These are phyloP conservation scores for Jatropha multifida DNA, from an alignment of 441 rosid species.

Conservation along the genomic window DNA sequence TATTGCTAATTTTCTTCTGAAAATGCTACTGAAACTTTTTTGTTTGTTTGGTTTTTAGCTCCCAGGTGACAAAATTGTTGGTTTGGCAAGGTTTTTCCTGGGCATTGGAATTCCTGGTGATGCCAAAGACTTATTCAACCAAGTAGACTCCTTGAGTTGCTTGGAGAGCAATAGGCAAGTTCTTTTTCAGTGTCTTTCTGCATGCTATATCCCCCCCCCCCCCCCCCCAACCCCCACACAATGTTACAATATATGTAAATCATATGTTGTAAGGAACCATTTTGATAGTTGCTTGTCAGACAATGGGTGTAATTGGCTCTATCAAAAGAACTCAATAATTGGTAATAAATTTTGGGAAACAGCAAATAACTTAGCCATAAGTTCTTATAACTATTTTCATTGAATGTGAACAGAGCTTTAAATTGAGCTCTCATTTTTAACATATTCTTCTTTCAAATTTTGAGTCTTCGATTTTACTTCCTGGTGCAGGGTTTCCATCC, in stretches of 20 bases:
- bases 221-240: neutral
- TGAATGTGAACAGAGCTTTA: neutral
- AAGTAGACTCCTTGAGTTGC: constrained; percentile 76
- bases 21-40: constrained; percentile 22
- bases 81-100: constrained; percentile 86
- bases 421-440: neutral
- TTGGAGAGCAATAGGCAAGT: constrained; percentile 78
- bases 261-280: neutral
- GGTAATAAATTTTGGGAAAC: neutral
- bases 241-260: neutral
- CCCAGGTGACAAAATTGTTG: constrained; percentile 67
- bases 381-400: neutral
- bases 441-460: neutral
- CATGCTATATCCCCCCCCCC: neutral
- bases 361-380: neutral
- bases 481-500: constrained; percentile 68
- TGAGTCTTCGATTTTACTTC: constrained; percentile 14
- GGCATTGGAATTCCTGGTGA: constrained; percentile 87
- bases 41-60: constrained; percentile 53
- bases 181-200: constrained; percentile 18
- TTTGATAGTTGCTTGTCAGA: neutral
- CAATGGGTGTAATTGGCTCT: neutral
- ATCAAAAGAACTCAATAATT: neutral
- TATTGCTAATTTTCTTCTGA: constrained; percentile 14
- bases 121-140: constrained; percentile 75